phyloP scores from a whole-genome alignment of 371 early-diverging fungal species.

The Mortierella sp. region DNA sequence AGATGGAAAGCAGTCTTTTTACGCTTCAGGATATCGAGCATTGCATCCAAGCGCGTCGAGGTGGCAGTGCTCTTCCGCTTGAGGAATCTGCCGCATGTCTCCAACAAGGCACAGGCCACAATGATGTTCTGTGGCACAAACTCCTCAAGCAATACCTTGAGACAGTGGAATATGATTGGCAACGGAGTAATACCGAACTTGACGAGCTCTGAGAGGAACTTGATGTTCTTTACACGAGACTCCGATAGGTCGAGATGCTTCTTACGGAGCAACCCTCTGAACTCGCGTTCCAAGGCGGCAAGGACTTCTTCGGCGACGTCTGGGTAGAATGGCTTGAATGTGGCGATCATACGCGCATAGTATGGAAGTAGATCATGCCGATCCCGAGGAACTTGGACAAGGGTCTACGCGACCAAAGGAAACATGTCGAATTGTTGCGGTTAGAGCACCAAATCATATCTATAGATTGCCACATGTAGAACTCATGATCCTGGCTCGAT shows the following conservation, averaged over 20 bases:
- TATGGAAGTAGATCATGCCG: conserved; percentile 91
- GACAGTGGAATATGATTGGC: conserved; percentile 83
- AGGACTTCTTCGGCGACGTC: conserved; percentile 83
- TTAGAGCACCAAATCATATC: background rate
- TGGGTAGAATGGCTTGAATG: conserved; percentile 84
- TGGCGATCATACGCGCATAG: conserved; percentile 91
- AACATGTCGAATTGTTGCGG: background rate
- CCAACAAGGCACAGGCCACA: conserved; percentile 84
- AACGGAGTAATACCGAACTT: conserved; percentile 90
- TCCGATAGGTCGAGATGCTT: conserved; percentile 79
- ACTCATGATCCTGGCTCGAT: background rate
- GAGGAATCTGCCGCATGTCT: conserved; percentile 91
- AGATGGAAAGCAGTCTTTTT: conserved; percentile 86
- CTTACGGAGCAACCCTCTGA: conserved; percentile 74
- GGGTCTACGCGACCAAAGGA: conserved; percentile 52
- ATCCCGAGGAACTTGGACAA: conserved; percentile 83
- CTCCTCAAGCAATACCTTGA: conserved; percentile 87
- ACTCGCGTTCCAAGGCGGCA: conserved; percentile 79
- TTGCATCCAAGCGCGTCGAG: conserved; percentile 64
- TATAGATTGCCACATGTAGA: too few relatives aligned
- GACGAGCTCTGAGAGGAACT: conserved; percentile 89
- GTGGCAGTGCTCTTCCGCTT: conserved; percentile 79
- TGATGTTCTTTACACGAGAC: conserved; percentile 83
- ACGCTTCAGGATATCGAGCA: conserved; percentile 89
- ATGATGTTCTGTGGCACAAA: conserved; percentile 87